These are phyloP conservation scores for Discostella pseudostelligera DNA, from an alignment of 108 stramenopile species.

Conservation along the genomic window DNA sequence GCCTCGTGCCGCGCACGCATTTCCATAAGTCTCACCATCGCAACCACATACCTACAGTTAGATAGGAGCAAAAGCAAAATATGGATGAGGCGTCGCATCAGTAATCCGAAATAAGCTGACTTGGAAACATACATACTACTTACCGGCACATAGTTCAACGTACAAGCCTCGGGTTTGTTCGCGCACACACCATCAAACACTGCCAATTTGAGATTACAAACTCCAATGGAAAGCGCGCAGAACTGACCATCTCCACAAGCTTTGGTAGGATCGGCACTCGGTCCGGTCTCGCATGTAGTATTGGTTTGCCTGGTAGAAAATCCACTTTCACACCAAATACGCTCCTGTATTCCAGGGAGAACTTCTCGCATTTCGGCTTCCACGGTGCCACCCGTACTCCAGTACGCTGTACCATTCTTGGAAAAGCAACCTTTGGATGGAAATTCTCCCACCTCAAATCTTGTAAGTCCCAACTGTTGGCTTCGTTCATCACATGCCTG, in stretches of 20 bases:
- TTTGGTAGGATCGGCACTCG: slow-evolving; percentile 5
- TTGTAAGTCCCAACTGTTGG: not conserved
- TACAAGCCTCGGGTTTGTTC: not conserved
- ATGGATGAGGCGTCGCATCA: not conserved
- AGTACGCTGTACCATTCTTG: slow-evolving; percentile 1
- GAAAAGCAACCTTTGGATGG: slow-evolving; percentile 4
- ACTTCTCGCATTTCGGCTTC: not conserved
- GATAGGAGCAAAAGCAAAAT: not conserved
- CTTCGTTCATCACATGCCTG: not conserved
- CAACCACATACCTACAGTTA: not conserved
- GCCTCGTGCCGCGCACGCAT: not conserved
- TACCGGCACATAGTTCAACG: not conserved
- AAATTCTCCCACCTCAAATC: not conserved
- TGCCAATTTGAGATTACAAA: not conserved
- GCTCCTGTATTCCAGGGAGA: not conserved
- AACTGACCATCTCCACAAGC: not conserved
- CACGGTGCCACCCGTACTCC: not conserved
- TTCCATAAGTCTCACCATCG: slow-evolving; percentile 2
- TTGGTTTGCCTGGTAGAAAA: too few relatives aligned
- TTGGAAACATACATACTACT: too few relatives aligned
- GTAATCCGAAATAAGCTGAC: too few relatives aligned
- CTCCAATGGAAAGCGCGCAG: not conserved
- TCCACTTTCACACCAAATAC: not conserved
- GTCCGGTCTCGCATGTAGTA: slow-evolving; percentile 1
- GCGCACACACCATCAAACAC: not conserved